Conservation (phyloP, 768 basidiomycete species). For the Suillus americanus region DNA sequence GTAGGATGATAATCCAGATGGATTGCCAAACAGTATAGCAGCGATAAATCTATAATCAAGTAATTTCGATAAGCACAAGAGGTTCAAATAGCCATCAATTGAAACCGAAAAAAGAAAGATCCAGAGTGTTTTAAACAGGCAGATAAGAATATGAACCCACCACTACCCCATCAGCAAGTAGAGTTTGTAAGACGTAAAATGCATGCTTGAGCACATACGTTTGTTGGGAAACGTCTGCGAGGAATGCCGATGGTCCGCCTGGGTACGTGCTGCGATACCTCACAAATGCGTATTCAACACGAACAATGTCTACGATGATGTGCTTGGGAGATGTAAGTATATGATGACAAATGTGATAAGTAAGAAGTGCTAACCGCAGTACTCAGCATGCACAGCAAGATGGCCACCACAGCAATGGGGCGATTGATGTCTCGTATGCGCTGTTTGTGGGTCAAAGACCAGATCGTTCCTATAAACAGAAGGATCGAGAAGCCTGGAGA, state of each 20-base stretch:
- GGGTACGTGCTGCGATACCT: neutral
- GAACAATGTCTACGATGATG: neutral
- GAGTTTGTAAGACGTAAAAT: neutral
- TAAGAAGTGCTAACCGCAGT: neutral
- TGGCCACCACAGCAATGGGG: neutral
- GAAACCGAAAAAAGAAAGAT: neutral
- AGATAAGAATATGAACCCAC: neutral
- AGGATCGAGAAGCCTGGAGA: neutral
- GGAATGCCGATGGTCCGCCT: neutral
- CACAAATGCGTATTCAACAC: neutral
- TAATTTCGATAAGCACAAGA: neutral
- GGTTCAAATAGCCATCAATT: neutral
- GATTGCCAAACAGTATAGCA: neutral
- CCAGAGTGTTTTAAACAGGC: neutral
- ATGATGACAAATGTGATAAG: neutral
- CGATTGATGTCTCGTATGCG: neutral
- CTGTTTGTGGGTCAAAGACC: neutral
- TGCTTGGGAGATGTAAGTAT: neutral
- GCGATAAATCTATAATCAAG: neutral
- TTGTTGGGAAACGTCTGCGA: neutral
- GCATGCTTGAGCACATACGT: neutral
- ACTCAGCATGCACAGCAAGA: neutral
- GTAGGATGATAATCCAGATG: neutral
- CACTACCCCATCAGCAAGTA: neutral
- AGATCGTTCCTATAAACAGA: neutral